Evolutionary conservation across 2,329 filamentous ascomycete genomes (phyloP), one percentile per base, ranked within the genome.

Genomic region (Mollisiaceae sp.): DNA sequence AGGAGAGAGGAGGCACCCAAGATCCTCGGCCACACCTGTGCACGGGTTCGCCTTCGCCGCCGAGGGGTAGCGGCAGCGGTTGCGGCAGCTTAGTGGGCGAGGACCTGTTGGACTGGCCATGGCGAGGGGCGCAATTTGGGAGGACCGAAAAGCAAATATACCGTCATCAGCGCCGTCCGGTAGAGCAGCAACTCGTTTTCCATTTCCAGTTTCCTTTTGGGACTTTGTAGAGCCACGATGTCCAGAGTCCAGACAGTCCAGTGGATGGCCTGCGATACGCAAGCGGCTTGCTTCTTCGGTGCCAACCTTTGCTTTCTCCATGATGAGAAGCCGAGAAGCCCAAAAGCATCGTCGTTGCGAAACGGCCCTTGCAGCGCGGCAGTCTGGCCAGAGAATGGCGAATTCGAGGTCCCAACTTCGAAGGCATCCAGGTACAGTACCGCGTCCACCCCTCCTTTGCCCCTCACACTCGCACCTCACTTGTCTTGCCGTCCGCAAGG

Each of bases 371-470:
- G 45, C 45, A 50, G 45, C 45, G 22, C 12, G 18, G 5, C 8
- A 11, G n/a, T 50, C 20, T 22, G 45, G 5, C 45, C 27, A 32
- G 27, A 36, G 41, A 9, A 56, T 56, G 58, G 12, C 20, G n/a
- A 41, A 18, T 14, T 41, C 20, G 45, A 50, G 14, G n/a, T 50
- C 32, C 50, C 2, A 15, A 12, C 32, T 20, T 8, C 22, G 24
- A 36, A 65, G 59, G 54, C 59, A 59, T 62, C 63, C 55, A 65
- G 59, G 63, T 65, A 65, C 63, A 52, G 63, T 65, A 65, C 63
- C 58, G 47, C 55, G 52, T 45, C 59, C 52, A 54, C 63, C 55
- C 61, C 63, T 47, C 59, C 27, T 52, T 58, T 58, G 58, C 63
- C 59, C 20, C 50, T n/a, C n/a, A n/a, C n/a, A n/a, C n/a, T n/a